Percentiles rank a stretch among this genome's conserved stretches.
Evolutionary conservation across 1,284 basidiomycete species (phyloP).

Genomic region (Apiotrichum domesticum): DNA sequence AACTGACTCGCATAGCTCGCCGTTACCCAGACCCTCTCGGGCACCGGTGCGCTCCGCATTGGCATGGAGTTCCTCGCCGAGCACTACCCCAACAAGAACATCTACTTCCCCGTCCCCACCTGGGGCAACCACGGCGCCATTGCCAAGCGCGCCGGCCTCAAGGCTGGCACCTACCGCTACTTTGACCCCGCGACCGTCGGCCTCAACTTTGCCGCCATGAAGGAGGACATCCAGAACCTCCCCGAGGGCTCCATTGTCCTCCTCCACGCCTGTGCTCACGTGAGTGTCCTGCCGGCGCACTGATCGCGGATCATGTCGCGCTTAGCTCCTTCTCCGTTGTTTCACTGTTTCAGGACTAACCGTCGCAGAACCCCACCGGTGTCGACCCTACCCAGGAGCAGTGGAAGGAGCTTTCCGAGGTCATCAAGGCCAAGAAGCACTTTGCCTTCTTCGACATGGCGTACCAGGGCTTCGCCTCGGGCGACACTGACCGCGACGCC

Average conservation of each 20-base stretch:
- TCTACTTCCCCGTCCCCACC: constrained; percentile 90
- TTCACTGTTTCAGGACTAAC: not conserved
- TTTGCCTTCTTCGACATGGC: constrained; percentile 64
- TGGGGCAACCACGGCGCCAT: constrained; percentile 96
- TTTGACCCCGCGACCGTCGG: constrained; percentile 93
- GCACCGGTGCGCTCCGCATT: constrained; percentile 95
- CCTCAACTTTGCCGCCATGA: constrained; percentile 87
- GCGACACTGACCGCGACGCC: constrained; percentile 80
- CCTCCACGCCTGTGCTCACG: constrained; percentile 14
- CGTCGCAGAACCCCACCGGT: constrained; percentile 84
- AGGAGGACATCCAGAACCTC: constrained; percentile 66
- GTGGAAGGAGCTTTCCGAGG: constrained; percentile 85
- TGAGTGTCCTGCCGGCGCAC: not conserved
- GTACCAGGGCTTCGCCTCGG: constrained; percentile 92
- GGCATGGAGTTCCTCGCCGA: constrained; percentile 83
- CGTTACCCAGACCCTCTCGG: constrained; percentile 92
- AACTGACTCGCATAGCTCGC: constrained; percentile 59
- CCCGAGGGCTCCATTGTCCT: constrained; percentile 49
- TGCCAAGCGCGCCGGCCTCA: constrained; percentile 82
- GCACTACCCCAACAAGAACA: constrained; percentile 83
- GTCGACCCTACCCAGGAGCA: constrained; percentile 90
- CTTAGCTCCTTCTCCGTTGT: too few species aligned
- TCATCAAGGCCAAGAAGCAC: constrained; percentile 61
- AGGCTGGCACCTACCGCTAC: constrained; percentile 72
- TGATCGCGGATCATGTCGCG: constrained; percentile 23